Evolutionary conservation across 2,329 filamentous ascomycete species (phyloP).

Genomic region (Penicillium sp.): DNA sequence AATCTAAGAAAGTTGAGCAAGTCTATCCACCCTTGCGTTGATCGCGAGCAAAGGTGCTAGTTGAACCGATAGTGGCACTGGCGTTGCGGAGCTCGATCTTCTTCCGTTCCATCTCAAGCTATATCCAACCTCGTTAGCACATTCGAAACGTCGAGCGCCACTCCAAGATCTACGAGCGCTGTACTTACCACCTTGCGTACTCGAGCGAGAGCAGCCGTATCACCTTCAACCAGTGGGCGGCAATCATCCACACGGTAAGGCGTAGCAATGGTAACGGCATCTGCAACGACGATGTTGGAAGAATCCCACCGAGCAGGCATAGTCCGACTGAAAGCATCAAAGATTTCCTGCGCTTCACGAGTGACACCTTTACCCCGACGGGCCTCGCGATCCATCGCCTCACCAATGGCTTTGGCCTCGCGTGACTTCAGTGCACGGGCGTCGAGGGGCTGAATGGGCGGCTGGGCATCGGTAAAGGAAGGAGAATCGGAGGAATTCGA

Average conservation of each 20-base stretch:
- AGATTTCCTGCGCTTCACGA: slow-evolving; percentile 65
- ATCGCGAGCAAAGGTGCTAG: slow-evolving; percentile 33
- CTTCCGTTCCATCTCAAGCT: slow-evolving; percentile 55
- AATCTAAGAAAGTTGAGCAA: neutral
- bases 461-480: slow-evolving; percentile 54
- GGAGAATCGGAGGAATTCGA: slow-evolving; percentile 36
- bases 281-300: slow-evolving; percentile 62
- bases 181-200: slow-evolving; percentile 55
- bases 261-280: slow-evolving; percentile 61
- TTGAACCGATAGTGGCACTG: slow-evolving; percentile 42
- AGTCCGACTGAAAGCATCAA: slow-evolving; percentile 64
- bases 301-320: slow-evolving; percentile 66
- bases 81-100: slow-evolving; percentile 51
- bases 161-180: neutral
- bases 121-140: neutral
- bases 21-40: slow-evolving; percentile 31
- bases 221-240: slow-evolving; percentile 43
- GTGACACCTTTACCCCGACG: slow-evolving; percentile 64
- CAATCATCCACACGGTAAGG: slow-evolving; percentile 64
- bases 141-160: neutral
- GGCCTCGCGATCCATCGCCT: slow-evolving; percentile 62
- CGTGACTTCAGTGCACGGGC: slow-evolving; percentile 58
- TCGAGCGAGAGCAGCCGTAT: slow-evolving; percentile 47
- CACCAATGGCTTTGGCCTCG: slow-evolving; percentile 59
- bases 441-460: slow-evolving; percentile 54